Base-by-base conservation (phyloP, 257 asterid genomes). In the Forsythia viridissima region DNA sequence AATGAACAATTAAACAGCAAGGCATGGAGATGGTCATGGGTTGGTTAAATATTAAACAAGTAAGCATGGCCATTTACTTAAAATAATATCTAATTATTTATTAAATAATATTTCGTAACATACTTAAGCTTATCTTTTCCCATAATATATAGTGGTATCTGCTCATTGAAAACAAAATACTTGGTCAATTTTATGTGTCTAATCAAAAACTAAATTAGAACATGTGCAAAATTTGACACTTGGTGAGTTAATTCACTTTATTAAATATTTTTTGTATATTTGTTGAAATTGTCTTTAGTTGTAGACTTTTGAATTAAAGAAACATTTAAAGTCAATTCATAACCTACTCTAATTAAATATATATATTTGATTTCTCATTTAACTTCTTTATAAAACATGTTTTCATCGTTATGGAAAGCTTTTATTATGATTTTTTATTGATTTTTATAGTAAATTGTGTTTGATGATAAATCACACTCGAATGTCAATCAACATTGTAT, bases 91-190 rank as follows among this genome's bases (percentile, higher is more conserved):
- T 41, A 41, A 41, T 11, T 20, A 36, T 52, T 71, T 61, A 55
- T 72, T 73, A 39, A 63, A 24, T 77, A 82, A 78, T 72, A 46
- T 40, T 44, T 21, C 40, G 46, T 5, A 12, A 18, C 39, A 41
- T 87, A 79, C 71, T 83, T 77, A 82, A 85, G 73, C 73, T 88
- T 90, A 90, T 86, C 87, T 75, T 76, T 77, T 41, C 38, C 34
- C 18, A 71, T 39, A 71, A 13, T 65, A 48, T 61, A n/a, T 46
- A 71, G 80, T 71, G 82, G 85, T 77, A 68, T 70, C 52, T 0
- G 15, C 71, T 72, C 42, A 40, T 40, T 3, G 42, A 6, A 7
- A 42, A 42, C 8, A 42, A 42, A 42, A 7, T 42, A 42, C 48
- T 8, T 9, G 48, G 3, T 42, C 48, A 42, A 43, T 9, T 43